Percentiles rank a stretch among this genome's conserved stretches.
These are phyloP conservation scores for Raffaelea ambrosiae DNA, from an alignment of 2,329 filamentous ascomycete species.

Conservation along the genomic window DNA sequence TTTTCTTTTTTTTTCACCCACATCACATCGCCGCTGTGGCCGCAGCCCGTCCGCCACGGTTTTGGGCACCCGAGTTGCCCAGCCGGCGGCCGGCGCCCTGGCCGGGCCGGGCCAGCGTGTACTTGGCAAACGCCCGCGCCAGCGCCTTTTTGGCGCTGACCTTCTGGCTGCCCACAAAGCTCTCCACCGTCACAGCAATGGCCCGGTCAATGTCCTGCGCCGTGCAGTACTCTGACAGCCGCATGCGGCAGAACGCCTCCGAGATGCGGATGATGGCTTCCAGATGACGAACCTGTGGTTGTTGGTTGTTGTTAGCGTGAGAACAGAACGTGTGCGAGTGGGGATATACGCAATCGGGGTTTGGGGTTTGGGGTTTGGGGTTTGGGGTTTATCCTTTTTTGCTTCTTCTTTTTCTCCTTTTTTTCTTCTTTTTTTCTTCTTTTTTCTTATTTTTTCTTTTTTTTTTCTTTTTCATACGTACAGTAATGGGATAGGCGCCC, in stretches of 20 bases:
- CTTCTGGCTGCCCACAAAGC: constrained; percentile 93
- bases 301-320: background rate
- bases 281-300: constrained; percentile 75
- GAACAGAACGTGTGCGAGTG: too few relatives aligned
- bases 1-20: background rate
- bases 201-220: constrained; percentile 89
- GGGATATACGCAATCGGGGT: too few relatives aligned
- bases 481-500: constrained; percentile 94
- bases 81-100: constrained; percentile 18
- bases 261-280: constrained; percentile 96
- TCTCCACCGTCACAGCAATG: constrained; percentile 93
- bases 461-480: constrained; percentile 43
- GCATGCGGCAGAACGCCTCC: constrained; percentile 95
- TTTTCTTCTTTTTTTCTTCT: too few relatives aligned
- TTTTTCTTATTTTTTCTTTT: too few relatives aligned
- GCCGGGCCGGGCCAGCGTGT: constrained; percentile 53
- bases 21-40: constrained; percentile 2
- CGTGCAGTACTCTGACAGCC: constrained; percentile 90
- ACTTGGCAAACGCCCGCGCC: constrained; percentile 91
- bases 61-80: constrained; percentile 4
- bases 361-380: too few relatives aligned
- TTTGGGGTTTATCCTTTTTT: too few relatives aligned
- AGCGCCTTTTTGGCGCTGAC: constrained; percentile 96
- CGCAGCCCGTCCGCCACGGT: background rate
- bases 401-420: too few relatives aligned